Conservation (phyloP, 2,329 filamentous ascomycete genomes). For the Neurospora crassa region DNA sequence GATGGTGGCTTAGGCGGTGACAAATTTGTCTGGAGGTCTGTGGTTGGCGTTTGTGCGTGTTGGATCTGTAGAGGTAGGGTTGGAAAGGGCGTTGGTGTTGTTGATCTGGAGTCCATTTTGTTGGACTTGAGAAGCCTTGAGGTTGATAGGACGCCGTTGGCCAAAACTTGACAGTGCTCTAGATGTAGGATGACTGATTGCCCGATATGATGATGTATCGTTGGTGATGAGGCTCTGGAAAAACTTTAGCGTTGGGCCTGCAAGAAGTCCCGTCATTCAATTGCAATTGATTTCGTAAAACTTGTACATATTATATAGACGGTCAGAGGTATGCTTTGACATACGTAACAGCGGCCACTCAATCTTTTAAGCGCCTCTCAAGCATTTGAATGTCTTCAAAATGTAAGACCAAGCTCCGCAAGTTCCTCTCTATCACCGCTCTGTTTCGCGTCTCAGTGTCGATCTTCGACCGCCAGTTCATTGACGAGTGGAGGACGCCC, state of each 20-base stretch:
- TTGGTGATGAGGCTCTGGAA: not conserved
- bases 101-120: not conserved
- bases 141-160: not conserved
- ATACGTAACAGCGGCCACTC: not conserved
- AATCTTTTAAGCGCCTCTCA: not conserved
- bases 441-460: not conserved
- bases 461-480: not conserved
- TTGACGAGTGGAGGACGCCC: not conserved
- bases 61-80: not conserved
- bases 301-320: not conserved
- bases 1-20: not conserved
- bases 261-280: too few relatives aligned
- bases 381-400: not conserved
- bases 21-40: not conserved
- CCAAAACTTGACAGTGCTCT: not conserved
- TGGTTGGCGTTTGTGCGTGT: not conserved
- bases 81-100: not conserved
- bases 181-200: not conserved
- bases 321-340: not conserved
- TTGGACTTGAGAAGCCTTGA: not conserved
- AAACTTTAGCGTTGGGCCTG: not conserved
- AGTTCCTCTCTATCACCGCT: not conserved
- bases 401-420: not conserved
- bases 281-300: too few relatives aligned
- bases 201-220: not conserved